Percentiles rank a stretch among this genome's conserved stretches.
phyloP scores from a whole-genome alignment of 192 early-diverging fungal species.

The Phlyctochytrium arcticum region DNA sequence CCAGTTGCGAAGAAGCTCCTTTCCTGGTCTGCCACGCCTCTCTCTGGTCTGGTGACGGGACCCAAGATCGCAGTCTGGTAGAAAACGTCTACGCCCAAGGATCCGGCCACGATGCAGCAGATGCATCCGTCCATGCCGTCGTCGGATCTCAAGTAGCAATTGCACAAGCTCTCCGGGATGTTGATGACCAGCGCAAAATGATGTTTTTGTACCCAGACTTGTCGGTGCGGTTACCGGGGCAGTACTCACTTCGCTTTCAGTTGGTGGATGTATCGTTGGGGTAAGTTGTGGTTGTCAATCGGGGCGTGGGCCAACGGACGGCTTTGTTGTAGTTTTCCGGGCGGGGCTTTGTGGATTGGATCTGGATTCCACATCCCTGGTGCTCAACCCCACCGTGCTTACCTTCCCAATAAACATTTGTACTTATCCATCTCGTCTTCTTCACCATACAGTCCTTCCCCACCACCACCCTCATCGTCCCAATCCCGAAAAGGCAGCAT shows the following conservation, averaged over 20 bases:
- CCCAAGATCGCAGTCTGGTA: slow-evolving; percentile 26
- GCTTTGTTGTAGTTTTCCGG: too few species aligned
- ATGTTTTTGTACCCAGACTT: slow-evolving; percentile 6
- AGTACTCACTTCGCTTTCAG: not conserved
- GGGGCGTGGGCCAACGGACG: not conserved
- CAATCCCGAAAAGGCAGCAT: too few species aligned
- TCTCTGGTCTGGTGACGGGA: slow-evolving; percentile 23
- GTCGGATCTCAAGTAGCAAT: not conserved
- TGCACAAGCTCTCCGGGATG: not conserved
- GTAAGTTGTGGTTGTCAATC: not conserved
- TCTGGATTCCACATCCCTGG: too few species aligned
- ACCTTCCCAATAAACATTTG: too few species aligned
- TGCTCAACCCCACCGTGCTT: too few species aligned
- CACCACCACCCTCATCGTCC: too few species aligned
- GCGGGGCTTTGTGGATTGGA: too few species aligned
- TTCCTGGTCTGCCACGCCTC: slow-evolving; percentile 33
- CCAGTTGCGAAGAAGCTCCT: slow-evolving; percentile 4
- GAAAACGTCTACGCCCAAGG: slow-evolving; percentile 6
- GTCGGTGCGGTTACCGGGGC: not conserved
- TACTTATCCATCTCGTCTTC: too few species aligned
- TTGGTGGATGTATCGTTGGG: not conserved
- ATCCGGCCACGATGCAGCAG: slow-evolving; percentile 7
- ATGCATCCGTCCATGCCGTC: not conserved
- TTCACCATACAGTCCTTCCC: too few species aligned
- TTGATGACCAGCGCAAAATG: not conserved